Evolutionary conservation across 2,329 filamentous ascomycete genomes (phyloP), one percentile per base, ranked within the genome.

Genomic region (Thelonectria olida): DNA sequence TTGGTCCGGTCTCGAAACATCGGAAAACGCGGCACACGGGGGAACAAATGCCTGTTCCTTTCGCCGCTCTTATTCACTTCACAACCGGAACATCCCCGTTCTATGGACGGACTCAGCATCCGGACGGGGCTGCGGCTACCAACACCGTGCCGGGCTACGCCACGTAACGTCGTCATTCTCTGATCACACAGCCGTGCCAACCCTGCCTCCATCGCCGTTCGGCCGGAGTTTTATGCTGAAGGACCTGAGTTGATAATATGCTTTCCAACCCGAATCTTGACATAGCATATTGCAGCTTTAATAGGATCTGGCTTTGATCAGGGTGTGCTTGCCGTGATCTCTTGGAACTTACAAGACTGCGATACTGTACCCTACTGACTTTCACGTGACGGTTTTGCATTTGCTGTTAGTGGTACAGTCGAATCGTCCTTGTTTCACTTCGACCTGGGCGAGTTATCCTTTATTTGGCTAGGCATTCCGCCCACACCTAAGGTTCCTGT

Each of bases 21-120:
- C 52, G 42, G 53, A 17, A 55, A 55, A 49, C 31, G 49, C 53
- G 53, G 53, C 53, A 55, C 53, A 23, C 34, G 10, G 36, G 34
- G 42, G 53, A 48, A 23, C 42, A 12, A n/a, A 25, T 55, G 4
- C 25, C 23, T 47, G 15, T 28, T 15, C 15, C 23, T 27, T 7
- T 47, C 23, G 42, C 17, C 19, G 39, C 13, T n/a, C 12, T 3
- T 9, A 19, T 28, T 22, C 12, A 47, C 15, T 27, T 28, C 13
- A 17, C 10, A 2, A 17, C 44, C 44, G 44, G 44, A 17, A n/a
- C 7, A 28, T 28, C 22, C 10, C 23, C 44, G 13, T 17, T 47
- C 13, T 47, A 47, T 47, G 23, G 44, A 47, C 23, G 44, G 44
- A 47, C 13, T 19, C 3, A 1, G 2, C 6, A 27, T 47, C 44